Evolutionary conservation across 768 basidiomycete genomes (phyloP), one percentile per base, ranked within the genome.

Genomic region (Lentinus tigrinus): DNA sequence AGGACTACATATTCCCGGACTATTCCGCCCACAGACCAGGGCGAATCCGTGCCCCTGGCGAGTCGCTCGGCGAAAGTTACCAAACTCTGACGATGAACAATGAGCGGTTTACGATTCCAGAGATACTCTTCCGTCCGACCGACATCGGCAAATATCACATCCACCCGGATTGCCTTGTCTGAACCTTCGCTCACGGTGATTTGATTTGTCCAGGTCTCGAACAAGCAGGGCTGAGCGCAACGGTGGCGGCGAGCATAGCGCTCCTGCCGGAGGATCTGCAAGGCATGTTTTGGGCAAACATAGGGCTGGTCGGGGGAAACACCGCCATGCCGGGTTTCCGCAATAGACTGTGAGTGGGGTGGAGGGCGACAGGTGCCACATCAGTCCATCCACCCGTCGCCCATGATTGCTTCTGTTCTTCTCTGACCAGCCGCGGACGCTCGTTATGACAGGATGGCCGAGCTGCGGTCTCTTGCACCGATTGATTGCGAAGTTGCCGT

Each of bases 201-300:
- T 49, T 47, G 53, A 24, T 62, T 48, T 54, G 55, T 36, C 23
- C 65, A 85, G 95, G 93, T 7, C 71, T 98, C 40, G 82, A 87
- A 11, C 95, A 97, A 67, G 78, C 84, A 17, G 95, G 95, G 2
- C 74, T 98, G 27, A 78, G 92, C 36, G 81, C 80, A 54, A 85
- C 87, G 11, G 84, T 98, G 58, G 88, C 90, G 39, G 70, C 81
- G 54, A 88, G 88, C 56, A 93, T 98, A 67, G 77, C 81, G 0
- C 73, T 81, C 28, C 83, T 98, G 58, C 92, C 93, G 0, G 75
- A 80, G 50, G 93, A 95, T 65, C 65, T 95, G 24, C 91, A 87
- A 63, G 95, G 93, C 34, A 85, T 98, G 88, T 97, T 94, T 73
- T 98, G 94, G 94, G 85, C 85, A 34, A 93, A 98, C 71, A 94